phyloP scores from a whole-genome alignment of 305 asterid species.

The Solanum aculeatissimum region DNA sequence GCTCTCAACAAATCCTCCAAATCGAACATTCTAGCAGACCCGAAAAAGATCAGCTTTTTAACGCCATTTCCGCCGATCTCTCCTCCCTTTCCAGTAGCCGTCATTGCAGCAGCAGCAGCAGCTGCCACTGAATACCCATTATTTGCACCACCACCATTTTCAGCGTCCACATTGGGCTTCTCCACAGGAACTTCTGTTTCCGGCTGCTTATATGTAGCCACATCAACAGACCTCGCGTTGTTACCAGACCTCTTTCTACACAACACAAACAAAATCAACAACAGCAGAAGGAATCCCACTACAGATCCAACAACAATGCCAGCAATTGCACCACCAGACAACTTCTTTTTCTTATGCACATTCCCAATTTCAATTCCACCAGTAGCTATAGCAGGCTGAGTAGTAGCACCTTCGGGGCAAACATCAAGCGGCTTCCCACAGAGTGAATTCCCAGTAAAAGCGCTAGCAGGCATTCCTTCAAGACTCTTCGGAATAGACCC shows the following conservation, averaged over 20 bases:
- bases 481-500: conserved; percentile 78
- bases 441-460: conserved; percentile 55
- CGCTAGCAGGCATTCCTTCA: conserved; percentile 12
- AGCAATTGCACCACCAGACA: conserved; percentile 85
- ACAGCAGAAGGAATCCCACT: conserved; percentile 43
- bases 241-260: conserved; percentile 60
- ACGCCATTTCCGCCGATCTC: conserved; percentile 10
- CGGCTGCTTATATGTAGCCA: conserved; percentile 39
- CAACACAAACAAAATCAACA: conserved; percentile 38
- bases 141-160: conserved; percentile 26
- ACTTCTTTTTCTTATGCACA: conserved; percentile 21
- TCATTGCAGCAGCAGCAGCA: conserved; percentile 39
- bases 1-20: conserved; percentile 61
- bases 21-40: conserved; percentile 29
- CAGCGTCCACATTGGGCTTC: conserved; percentile 43
- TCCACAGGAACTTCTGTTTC: conserved; percentile 29
- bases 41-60: conserved; percentile 34
- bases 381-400: background rate
- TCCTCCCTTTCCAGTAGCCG: conserved; percentile 5
- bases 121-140: conserved; percentile 45
- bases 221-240: conserved; percentile 49
- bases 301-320: conserved; percentile 86
- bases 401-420: conserved; percentile 29
- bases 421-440: conserved; percentile 67
- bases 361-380: conserved; percentile 9